These are phyloP conservation scores for Diutina sp. DNA, from an alignment of 1,139 yeast genomes.

Conservation along the genomic window DNA sequence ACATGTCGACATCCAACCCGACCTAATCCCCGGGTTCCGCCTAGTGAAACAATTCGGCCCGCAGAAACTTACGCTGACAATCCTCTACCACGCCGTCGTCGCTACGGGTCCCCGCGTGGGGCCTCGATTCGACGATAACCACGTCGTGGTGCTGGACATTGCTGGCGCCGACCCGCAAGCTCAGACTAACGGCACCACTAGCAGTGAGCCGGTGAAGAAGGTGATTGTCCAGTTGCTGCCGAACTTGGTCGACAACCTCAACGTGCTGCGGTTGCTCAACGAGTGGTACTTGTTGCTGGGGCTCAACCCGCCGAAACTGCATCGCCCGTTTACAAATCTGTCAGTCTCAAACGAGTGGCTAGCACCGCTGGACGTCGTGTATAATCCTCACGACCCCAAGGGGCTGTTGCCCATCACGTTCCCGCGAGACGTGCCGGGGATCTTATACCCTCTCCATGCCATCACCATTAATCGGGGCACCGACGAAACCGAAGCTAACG, in stretches of 20 bases:
- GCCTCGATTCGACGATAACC: neutral
- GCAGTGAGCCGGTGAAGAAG: slow-evolving; percentile 6
- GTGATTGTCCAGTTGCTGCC: slow-evolving; percentile 17
- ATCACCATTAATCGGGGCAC: slow-evolving; percentile 8
- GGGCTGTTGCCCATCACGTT: slow-evolving; percentile 13
- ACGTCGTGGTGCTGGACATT: neutral
- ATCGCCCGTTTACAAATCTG: slow-evolving; percentile 10
- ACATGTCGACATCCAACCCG: slow-evolving; percentile 9
- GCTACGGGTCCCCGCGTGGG: neutral
- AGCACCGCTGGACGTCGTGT: slow-evolving; percentile 5
- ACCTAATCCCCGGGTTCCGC: slow-evolving; percentile 14
- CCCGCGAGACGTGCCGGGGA: slow-evolving; percentile 16
- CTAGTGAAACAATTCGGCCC: slow-evolving; percentile 11
- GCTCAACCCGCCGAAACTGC: slow-evolving; percentile 9
- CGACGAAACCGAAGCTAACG: neutral
- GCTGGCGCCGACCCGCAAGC: neutral
- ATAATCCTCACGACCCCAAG: slow-evolving; percentile 1
- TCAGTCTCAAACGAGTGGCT: slow-evolving; percentile 6
- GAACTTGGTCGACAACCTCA: slow-evolving; percentile 10
- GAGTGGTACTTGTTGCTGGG: slow-evolving; percentile 25
- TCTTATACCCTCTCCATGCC: slow-evolving; percentile 16
- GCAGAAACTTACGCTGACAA: slow-evolving; percentile 8
- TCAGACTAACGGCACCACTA: neutral
- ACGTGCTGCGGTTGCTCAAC: slow-evolving; percentile 17
- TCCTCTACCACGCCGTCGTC: slow-evolving; percentile 6